Evolutionary conservation across 768 basidiomycete genomes (phyloP).

Genomic region (Candolleomyces efflorescens): DNA sequence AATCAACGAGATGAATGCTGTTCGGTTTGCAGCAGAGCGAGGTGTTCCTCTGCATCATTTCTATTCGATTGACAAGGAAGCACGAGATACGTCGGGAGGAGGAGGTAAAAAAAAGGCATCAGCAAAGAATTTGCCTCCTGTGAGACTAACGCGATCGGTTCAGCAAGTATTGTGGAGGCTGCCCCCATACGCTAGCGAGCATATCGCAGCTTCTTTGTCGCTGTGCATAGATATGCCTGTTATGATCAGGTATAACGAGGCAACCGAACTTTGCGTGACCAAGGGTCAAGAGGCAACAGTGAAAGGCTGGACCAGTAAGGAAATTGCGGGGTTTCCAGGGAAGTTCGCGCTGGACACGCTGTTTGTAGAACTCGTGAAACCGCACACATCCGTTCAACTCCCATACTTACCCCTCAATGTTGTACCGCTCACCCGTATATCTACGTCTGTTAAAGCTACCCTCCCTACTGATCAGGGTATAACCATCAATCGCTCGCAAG

Average conservation of each 20-base stretch:
- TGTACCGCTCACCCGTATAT: constrained; percentile 16
- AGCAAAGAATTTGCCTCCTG: not conserved
- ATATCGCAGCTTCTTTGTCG: not conserved
- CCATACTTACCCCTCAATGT: constrained; percentile 21
- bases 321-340: not conserved
- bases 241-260: not conserved
- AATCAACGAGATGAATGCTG: not conserved
- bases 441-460: not conserved
- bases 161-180: not conserved
- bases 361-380: not conserved
- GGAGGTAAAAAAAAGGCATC: not conserved
- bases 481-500: constrained; percentile 18
- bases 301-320: not conserved
- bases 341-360: not conserved
- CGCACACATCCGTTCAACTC: not conserved
- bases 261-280: not conserved
- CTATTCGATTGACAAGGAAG: not conserved
- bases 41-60: not conserved
- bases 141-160: not conserved
- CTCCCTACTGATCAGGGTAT: constrained; percentile 12
- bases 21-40: not conserved
- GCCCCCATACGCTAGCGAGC: not conserved
- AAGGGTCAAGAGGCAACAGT: not conserved
- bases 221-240: constrained; percentile 1
- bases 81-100: too few relatives aligned